Evolutionary conservation across 176 grass and related monocot genomes (phyloP).

Genomic region (Zea luxurians): DNA sequence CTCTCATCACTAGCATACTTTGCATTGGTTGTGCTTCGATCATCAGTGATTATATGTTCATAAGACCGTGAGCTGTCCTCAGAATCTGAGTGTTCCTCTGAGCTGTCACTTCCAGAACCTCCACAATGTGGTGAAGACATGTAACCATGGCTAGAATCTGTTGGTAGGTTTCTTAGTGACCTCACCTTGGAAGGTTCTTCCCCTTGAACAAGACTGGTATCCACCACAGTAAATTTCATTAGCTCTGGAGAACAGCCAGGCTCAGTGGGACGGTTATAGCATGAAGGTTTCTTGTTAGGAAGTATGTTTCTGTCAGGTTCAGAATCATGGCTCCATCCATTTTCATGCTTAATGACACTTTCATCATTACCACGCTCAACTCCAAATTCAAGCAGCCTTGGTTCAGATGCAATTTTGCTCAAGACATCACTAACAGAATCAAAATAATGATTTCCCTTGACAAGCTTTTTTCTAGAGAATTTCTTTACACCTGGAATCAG

Average conservation of each 20-base stretch:
- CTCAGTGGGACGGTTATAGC: slow-evolving; percentile 48
- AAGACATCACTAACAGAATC: slow-evolving; percentile 96
- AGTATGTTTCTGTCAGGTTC: slow-evolving; percentile 46
- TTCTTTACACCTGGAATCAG: slow-evolving; percentile 81
- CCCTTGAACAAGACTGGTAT: slow-evolving; percentile 77
- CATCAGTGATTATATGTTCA: slow-evolving; percentile 36
- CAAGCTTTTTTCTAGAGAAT: slow-evolving; percentile 76
- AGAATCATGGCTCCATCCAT: slow-evolving; percentile 45
- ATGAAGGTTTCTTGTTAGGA: slow-evolving; percentile 42
- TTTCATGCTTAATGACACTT: slow-evolving; percentile 51
- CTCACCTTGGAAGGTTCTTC: slow-evolving; percentile 82
- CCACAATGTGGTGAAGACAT: slow-evolving; percentile 39
- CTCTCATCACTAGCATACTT: slow-evolving; percentile 37
- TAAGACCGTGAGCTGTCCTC: slow-evolving; percentile 46
- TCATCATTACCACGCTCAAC: slow-evolving; percentile 43
- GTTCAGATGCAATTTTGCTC: slow-evolving; percentile 87
- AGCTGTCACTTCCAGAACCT: slow-evolving; percentile 53
- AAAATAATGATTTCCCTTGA: slow-evolving; percentile 97
- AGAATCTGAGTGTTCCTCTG: slow-evolving; percentile 48
- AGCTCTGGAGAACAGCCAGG: slow-evolving; percentile 54
- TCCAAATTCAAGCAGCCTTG: slow-evolving; percentile 64
- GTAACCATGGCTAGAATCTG: slow-evolving; percentile 51
- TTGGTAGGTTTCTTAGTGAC: slow-evolving; percentile 70
- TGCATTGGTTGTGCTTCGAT: slow-evolving; percentile 28
- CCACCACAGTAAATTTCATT: slow-evolving; percentile 96